Evolutionary conservation across 768 basidiomycete genomes (phyloP), one percentile per base, ranked within the genome.

Genomic region (Macrolepiota dolichaula): DNA sequence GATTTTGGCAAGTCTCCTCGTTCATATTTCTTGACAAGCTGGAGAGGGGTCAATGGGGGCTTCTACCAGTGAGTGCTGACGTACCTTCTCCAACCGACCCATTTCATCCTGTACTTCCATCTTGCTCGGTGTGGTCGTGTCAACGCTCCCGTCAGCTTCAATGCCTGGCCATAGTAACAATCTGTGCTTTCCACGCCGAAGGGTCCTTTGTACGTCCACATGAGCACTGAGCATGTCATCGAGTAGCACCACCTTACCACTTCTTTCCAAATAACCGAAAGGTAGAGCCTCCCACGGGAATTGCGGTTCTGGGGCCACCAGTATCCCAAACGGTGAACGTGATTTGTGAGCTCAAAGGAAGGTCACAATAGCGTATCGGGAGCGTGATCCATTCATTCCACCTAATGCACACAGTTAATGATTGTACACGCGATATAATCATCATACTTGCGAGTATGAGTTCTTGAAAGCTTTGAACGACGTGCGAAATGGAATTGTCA

Each of bases 251-350:
- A 73, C 82, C 5, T 51, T 62, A 92, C 95, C 90, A 89, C 78
- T 98, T 97, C 84, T 92, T 91, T 13, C 94, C 90, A 73, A 99
- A 99, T 40, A 99, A 67, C 19, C 85, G 81, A 69, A 98, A 89
- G 0, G 94, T 97, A 2, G 94, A 86, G 0, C 96, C 96, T 32
- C 96, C 97, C 3, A 98, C 88, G 5, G 95, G 91, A 17, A 85
- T 79, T 1, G 92, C 87, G 50, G 82, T 78, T 6, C 92, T 83
- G 24, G 94, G 88, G 0, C 92, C 91, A 38, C 87, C 90, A 61
- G 95, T 95, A 69, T 98, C 96, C 92, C 94, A 98, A 6, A 98
- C 89, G 0, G 97, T 98, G 68, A 98, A 91, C 0, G 91, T 89
- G 55, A 99, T 81, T 67, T 97, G 95, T 1, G 94, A 87, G 70